These are phyloP conservation scores for Ophiobolus disseminans DNA, from an alignment of 2,329 filamentous ascomycete species.

Conservation along the genomic window DNA sequence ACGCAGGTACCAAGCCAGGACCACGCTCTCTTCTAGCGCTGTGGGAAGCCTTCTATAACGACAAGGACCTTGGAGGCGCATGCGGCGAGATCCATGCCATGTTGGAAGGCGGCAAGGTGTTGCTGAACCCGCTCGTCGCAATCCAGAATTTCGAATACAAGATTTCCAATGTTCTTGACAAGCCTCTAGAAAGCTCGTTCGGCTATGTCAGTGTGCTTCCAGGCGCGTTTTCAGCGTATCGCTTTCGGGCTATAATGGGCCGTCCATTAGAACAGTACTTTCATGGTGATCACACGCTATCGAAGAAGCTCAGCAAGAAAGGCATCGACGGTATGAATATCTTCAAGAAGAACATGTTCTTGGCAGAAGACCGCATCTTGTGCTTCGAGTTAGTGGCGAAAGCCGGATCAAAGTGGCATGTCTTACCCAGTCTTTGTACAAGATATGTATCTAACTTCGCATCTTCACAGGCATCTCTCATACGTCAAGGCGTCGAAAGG, in stretches of 20 bases:
- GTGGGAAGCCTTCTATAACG: slow-evolving; percentile 99
- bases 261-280: slow-evolving; percentile 98
- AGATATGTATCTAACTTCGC: not conserved
- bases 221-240: slow-evolving; percentile 97
- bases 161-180: slow-evolving; percentile 98
- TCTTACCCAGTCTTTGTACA: no score
- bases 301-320: slow-evolving; percentile 95
- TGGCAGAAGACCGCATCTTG: slow-evolving; percentile 99
- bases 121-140: slow-evolving; percentile 95
- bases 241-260: slow-evolving; percentile 98
- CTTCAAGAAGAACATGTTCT: slow-evolving; percentile 99
- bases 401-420: slow-evolving; percentile 64
- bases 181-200: slow-evolving; percentile 95
- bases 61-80: slow-evolving; percentile 97
- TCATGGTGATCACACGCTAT: slow-evolving; percentile 97
- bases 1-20: slow-evolving; percentile 96
- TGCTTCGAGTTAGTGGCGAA: slow-evolving; percentile 99
- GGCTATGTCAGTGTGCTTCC: slow-evolving; percentile 98
- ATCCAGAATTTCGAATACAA: slow-evolving; percentile 99
- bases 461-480: slow-evolving; percentile 86
- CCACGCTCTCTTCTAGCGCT: slow-evolving; percentile 87
- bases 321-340: slow-evolving; percentile 99
- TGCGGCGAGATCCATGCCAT: slow-evolving; percentile 99
- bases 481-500: slow-evolving; percentile 99
- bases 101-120: slow-evolving; percentile 86